Base-by-base conservation (phyloP, 441 rosid species). In the Lagerstroemia fauriei region DNA sequence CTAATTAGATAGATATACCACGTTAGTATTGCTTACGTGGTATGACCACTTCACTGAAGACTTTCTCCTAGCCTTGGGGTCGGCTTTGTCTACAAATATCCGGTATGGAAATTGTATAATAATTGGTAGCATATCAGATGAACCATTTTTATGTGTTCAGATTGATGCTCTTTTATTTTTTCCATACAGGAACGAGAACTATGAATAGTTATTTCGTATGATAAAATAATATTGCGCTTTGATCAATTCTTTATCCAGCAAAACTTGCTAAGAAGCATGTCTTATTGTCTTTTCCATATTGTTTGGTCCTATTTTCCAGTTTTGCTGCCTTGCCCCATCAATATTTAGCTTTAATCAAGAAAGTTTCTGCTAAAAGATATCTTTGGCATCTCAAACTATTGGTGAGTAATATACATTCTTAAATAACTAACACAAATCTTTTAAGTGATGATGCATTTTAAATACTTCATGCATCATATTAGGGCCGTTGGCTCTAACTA, bases 401-500 rank as follows among this genome's bases (percentile, higher is more conserved):
- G 98, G 97, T 92, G 84, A 66, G 44, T 22, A 16, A 31, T 65
- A 61, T 24, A 18, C 51, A 34, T 76, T 70, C 25, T 29, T 75
- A 18, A 18, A 41, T 20, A 29, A 46, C 32, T 20, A 46, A 51
- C 51, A 73, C 16, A 32, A 4, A 7, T n/a, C 20, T 79, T 57
- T 34, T 22, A 8, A 8, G 11, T 80, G 4, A 0, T 72, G 47
- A 29, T 61, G 61, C 32, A 72, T 80, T 50, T 59, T 59, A 11
- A 66, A 24, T 56, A 24, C 25, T 70, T 59, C 51, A 46, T 82
- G 80, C 63, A 63, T 81, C 81, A 84, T 85, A 85, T 38, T 83
- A 96, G 99, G 99, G 68, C 88, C 94, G 88, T 87, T 94, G 89
- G 95, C 95, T 69, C 87, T 95, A 80, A 95, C 97, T 76, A 94